A percentile compares a stretch with the other conserved stretches of the same genome.
These are phyloP conservation scores for Phellinidium pouzarii DNA, from an alignment of 1,284 basidiomycete species.

Conservation along the genomic window DNA sequence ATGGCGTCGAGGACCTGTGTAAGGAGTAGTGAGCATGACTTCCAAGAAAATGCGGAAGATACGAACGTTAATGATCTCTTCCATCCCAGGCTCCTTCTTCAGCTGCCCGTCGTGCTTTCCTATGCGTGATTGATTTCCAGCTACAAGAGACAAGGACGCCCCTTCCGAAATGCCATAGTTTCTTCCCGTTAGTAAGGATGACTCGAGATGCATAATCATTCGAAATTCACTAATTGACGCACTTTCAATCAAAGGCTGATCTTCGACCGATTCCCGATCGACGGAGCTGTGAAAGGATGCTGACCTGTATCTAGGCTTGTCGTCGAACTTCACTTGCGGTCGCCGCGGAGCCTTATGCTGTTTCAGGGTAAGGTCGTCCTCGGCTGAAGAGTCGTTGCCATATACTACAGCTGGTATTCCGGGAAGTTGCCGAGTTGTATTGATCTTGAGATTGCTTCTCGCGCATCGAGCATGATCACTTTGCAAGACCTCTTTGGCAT, in stretches of 20 bases:
- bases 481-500: constrained; percentile 2
- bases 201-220: not conserved
- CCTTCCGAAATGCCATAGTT: not conserved
- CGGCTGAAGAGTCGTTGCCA: not conserved
- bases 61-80: constrained; percentile 14
- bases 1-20: constrained; percentile 15
- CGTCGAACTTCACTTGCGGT: constrained; percentile 13
- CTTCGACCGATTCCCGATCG: not conserved
- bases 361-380: not conserved
- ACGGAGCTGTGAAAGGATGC: constrained; percentile 2
- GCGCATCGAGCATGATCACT: not conserved
- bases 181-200: not conserved
- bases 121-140: not conserved
- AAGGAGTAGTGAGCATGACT: not conserved
- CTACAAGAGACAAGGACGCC: not conserved
- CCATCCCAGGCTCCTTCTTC: constrained; percentile 17
- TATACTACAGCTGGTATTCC: not conserved
- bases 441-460: not conserved
- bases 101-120: not conserved
- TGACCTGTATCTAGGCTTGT: constrained; percentile 7
- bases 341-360: not conserved
- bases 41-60: not conserved
- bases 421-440: not conserved
- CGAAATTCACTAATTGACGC: not conserved
- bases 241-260: not conserved